Percentiles rank a stretch among this genome's conserved stretches.
These are phyloP conservation scores for Brassica incana DNA, from an alignment of 345 rosid species.

Conservation along the genomic window DNA sequence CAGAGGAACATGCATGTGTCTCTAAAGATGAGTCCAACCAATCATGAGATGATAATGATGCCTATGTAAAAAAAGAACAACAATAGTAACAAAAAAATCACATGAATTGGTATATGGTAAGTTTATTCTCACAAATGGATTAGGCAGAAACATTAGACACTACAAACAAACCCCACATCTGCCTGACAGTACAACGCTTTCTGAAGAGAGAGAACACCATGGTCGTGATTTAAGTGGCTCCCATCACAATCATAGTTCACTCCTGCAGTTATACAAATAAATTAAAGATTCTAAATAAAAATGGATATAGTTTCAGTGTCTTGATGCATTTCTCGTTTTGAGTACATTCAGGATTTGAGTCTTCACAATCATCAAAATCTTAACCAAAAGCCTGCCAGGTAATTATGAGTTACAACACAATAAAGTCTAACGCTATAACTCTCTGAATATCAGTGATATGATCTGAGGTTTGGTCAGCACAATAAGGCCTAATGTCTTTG, in stretches of 20 bases:
- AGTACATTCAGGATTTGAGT: constrained; percentile 43
- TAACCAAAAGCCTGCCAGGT: no score
- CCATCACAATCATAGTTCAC: not conserved
- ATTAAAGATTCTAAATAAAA: not conserved
- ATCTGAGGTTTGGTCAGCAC: no score
- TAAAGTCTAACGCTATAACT: no score
- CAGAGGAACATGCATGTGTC: constrained; percentile 67
- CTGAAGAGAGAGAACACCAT: constrained; percentile 13
- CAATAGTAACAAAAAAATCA: not conserved
- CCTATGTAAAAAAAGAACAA: constrained; percentile 41
- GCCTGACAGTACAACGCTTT: not conserved
- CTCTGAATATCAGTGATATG: no score
- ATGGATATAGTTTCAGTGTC: constrained; percentile 10
- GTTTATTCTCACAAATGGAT: not conserved
- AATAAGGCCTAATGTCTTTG: no score
- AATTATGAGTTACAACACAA: not conserved
- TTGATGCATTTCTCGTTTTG: constrained; percentile 41
- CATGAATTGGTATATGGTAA: constrained; percentile 12
- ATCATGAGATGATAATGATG: constrained; percentile 46
- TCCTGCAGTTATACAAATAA: constrained; percentile 64
- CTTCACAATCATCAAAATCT: constrained; percentile 25
- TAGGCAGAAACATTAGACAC: no score
- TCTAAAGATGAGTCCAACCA: constrained; percentile 75
- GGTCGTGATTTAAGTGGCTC: constrained; percentile 37
- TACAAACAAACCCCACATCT: no score